Evolutionary conservation across 164 flowering plant genomes (phyloP), one percentile per base, ranked within the genome.

Genomic region (Macadamia integrifolia): DNA sequence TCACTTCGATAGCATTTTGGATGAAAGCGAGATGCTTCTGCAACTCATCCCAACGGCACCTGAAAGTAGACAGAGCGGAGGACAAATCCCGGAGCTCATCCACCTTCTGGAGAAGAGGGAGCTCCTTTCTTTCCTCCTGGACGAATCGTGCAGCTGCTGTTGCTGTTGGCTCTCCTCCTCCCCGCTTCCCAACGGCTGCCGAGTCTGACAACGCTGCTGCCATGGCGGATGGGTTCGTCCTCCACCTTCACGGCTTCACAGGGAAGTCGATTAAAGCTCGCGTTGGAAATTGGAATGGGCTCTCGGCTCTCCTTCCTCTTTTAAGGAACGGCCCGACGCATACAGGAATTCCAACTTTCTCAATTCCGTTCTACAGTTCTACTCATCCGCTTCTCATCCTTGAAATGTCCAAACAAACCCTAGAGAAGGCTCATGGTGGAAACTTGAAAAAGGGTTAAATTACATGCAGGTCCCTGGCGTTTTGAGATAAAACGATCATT

Each of bases 21-120:
- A 84, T 80, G 64, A 76, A 81, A 61, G 80, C 76, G 17, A 86
- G 74, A 74, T 86, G 86, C 30, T 68, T 69, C 15, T 74, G 79
- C 31, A 86, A 64, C 18, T 80, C 87, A 5, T 81, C 76, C 72
- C 60, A 84, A 50, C 83, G 71, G 69, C 64, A 31, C 0, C 35
- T 65, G 75, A 86, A 86, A 29, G 65, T 48, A 44, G 79, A 59
- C 31, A 83, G 64, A n/a, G 74, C 77, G 14, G 75, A 18, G 56
- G 85, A 72, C 66, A 84, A 75, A 53, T 44, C 50, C n/a, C 61
- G 68, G 5, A 84, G 70, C 3, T 79, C 76, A 71, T 58, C 49
- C 40, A 74, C 49, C 28, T 66, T 67, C 9, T 67, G 58, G 18
- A 67, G 57, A 32, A 67, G 49, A 30, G 44, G 23, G 13, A 43